These are phyloP conservation scores for Brettanomyces bruxellensis DNA, from an alignment of 805 yeast species.

Conservation along the genomic window DNA sequence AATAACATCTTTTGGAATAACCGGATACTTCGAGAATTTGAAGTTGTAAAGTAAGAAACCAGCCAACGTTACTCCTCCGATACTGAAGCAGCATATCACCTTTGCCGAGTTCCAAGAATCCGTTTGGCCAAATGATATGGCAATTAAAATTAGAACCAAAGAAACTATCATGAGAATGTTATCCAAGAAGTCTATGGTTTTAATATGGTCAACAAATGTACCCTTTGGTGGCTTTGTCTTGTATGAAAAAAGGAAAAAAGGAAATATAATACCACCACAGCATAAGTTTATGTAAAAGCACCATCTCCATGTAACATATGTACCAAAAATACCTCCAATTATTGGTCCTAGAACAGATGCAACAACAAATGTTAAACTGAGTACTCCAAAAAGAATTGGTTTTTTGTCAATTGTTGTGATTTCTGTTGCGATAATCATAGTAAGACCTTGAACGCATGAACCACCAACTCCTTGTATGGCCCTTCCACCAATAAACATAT, in stretches of 20 bases:
- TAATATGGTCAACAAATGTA: slow-evolving; percentile 27
- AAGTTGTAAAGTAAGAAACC: slow-evolving; percentile 33
- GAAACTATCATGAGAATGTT: slow-evolving; percentile 33
- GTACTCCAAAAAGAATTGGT: slow-evolving; percentile 29
- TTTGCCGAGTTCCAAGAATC: slow-evolving; percentile 46
- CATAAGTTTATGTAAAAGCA: slow-evolving; percentile 64
- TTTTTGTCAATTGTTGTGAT: slow-evolving; percentile 36
- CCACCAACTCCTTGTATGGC: slow-evolving; percentile 69
- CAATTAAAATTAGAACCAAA: slow-evolving; percentile 39
- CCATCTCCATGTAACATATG: slow-evolving; percentile 61
- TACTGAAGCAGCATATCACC: slow-evolving; percentile 36
- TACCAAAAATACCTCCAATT: slow-evolving; percentile 57
- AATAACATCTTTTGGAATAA: slow-evolving; percentile 32
- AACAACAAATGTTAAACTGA: slow-evolving; percentile 36
- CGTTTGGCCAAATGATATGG: slow-evolving; percentile 46
- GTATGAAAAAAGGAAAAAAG: slow-evolving; percentile 30
- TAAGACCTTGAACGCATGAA: slow-evolving; percentile 54
- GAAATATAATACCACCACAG: slow-evolving; percentile 43
- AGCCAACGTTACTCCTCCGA: slow-evolving; percentile 33
- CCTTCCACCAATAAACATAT: slow-evolving; percentile 61
- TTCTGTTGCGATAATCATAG: slow-evolving; percentile 49
- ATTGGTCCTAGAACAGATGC: slow-evolving; percentile 55
- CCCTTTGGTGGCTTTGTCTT: slow-evolving; percentile 38
- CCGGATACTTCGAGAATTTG: slow-evolving; percentile 32
- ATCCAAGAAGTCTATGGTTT: slow-evolving; percentile 41